phyloP scores from a whole-genome alignment of 345 rosid genomes.

The Salix suchowensis region DNA sequence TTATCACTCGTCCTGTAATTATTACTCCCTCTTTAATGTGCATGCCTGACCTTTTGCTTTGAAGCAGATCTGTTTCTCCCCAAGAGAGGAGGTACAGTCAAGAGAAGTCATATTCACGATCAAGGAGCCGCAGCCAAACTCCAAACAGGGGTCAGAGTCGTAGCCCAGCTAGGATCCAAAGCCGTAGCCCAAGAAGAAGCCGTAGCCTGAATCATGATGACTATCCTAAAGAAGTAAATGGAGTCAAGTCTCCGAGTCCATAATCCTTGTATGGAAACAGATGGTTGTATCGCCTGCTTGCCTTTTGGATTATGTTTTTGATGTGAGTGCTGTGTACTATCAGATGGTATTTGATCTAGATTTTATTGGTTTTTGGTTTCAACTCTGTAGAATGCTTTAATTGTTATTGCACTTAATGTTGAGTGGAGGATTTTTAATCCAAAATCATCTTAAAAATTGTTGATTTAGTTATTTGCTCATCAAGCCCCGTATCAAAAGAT shows the following conservation, averaged over 20 bases:
- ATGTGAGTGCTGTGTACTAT: neutral
- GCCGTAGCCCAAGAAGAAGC: constrained; percentile 19
- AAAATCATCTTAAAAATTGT: neutral
- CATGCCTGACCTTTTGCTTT: constrained; percentile 10
- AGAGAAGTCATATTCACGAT: constrained; percentile 38
- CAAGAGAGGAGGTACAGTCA: constrained; percentile 23
- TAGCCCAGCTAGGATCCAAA: constrained; percentile 12
- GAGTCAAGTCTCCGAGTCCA: constrained; percentile 69
- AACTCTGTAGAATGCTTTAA: constrained; percentile 6
- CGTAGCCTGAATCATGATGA: constrained; percentile 33
- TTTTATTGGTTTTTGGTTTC: constrained; percentile 2
- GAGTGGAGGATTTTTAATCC: neutral
- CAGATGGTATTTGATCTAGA: constrained; percentile 5
- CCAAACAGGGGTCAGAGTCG: constrained; percentile 35
- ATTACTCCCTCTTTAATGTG: neutral
- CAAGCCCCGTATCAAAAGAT: neutral
- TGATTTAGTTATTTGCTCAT: neutral
- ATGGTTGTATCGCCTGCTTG: constrained; percentile 4
- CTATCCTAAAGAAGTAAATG: constrained; percentile 33
- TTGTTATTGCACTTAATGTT: neutral
- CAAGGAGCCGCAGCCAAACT: constrained; percentile 65
- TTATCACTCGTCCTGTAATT: neutral
- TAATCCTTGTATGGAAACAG: constrained; percentile 22
- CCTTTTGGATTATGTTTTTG: neutral
- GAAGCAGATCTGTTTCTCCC: constrained; percentile 27